Conservation (phyloP, 1,284 basidiomycete genomes). For the Ceratobasidium sp. region DNA sequence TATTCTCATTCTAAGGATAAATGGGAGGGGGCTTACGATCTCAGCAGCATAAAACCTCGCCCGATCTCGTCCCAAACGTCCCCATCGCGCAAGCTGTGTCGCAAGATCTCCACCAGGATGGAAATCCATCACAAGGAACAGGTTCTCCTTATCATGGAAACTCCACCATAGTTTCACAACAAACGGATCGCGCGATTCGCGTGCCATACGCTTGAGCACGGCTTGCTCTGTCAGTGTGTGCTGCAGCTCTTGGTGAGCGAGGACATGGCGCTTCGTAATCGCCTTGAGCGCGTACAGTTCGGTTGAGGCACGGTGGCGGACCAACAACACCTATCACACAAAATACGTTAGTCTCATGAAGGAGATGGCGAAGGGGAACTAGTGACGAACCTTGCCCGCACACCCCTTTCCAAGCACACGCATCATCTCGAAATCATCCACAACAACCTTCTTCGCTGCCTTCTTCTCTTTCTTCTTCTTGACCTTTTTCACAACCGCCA, state of each 20-base stretch:
- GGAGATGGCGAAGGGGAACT: background rate
- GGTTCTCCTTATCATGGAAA: constrained; percentile 94
- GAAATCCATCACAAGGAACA: constrained; percentile 94
- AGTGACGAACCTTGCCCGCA: constrained; percentile 76
- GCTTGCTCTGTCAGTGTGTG: constrained; percentile 96
- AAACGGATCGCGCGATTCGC: constrained; percentile 85
- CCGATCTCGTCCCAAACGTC: constrained; percentile 88
- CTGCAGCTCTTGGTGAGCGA: constrained; percentile 93
- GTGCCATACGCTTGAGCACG: constrained; percentile 89
- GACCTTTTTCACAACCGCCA: constrained; percentile 27
- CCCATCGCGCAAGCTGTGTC: constrained; percentile 95
- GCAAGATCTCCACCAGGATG: constrained; percentile 96
- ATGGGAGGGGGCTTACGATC: constrained; percentile 63
- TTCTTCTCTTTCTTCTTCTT: constrained; percentile 55
- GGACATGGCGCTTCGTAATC: constrained; percentile 94
- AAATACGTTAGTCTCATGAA: constrained; percentile 23
- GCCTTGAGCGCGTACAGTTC: constrained; percentile 93
- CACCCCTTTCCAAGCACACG: constrained; percentile 95
- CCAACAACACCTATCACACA: constrained; percentile 75
- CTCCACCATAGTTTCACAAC: constrained; percentile 95
- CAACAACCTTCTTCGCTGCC: constrained; percentile 69
- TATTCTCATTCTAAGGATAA: background rate
- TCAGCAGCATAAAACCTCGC: constrained; percentile 96
- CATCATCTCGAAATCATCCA: constrained; percentile 97
- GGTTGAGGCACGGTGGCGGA: constrained; percentile 75